Evolutionary conservation across 345 rosid species (phyloP), one percentile per base, ranked within the genome.

Genomic region (Gossypium arboreum): DNA sequence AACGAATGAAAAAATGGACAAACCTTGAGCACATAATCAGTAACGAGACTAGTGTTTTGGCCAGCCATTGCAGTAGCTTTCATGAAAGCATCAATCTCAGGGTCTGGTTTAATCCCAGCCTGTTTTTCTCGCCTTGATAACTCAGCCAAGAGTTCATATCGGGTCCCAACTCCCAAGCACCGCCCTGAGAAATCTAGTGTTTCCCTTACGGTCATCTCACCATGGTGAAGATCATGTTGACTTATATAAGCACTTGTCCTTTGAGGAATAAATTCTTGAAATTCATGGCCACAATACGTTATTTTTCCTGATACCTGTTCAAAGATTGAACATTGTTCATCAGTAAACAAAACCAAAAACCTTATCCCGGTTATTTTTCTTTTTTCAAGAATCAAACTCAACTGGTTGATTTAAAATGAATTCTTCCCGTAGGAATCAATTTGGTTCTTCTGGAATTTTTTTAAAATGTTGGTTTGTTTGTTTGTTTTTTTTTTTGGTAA

Each of bases 151-250:
- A 89, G 65, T 1, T 81, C 84, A 16, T 84, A 86, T 68, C 88
- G 74, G 2, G 77, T 74, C 41, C 93, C 90, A 16, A 87, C 89
- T 52, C 91, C 91, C 77, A 85, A 80, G 73, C 89, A 85, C 25
- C 88, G 84, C n/a, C 89, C 88, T 0, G 93, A 85, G 77, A 89
- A 89, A 66, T 87, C 85, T 20, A 89, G 48, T 1, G 88, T 87
- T 80, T 89, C 93, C 72, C 85, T 78, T 3, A 85, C 93, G 1
- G 91, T 89, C 93, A 89, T 85, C 85, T 89, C 89, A 4, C 88
- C 93, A 45, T 78, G 78, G 67, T 89, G 91, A 73, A 87, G 89
- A 48, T 89, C 93, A 71, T 87, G 86, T 61, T 89, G 93, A 70
- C 93, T 84, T 22, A 87, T 84, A 66, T 87, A 89, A 67, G 89